Evolutionary conservation across 179 eudicot genomes (phyloP), one percentile per base, ranked within the genome.

Genomic region (Vitellaria paradoxa): DNA sequence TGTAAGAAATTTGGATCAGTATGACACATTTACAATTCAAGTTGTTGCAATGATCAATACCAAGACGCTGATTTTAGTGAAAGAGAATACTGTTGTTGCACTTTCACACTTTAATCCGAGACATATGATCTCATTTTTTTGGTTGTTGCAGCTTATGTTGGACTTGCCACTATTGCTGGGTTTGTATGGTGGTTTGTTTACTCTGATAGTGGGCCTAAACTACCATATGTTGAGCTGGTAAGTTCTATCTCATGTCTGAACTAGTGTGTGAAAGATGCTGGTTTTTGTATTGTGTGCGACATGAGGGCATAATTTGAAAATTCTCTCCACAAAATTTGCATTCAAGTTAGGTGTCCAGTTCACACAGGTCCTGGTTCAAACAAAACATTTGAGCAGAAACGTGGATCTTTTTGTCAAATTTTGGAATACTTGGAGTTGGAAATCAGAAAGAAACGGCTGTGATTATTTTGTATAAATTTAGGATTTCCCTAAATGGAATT

Each of bases 151-250:
- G 99, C 89, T 76, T 96, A 96, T 85, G 99, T 94, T 80, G 99
- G 99, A 78, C 97, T 96, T 85, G 98, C 99, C 71, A 96, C 99
- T 74, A 84, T 96, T 85, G 98, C 92, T 21, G 99, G 99, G 42
- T 96, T 94, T 88, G 89, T 96, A 80, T 96, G 99, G 99, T 96
- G 99, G 99, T 96, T 94, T 84, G 78, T 96, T 79, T 96, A 92
- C 78, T 86, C 97, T 70, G 91, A 89, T 57, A 87, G 81, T 78
- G 99, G 99, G 76, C 99, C 99, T 72, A 90, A 83, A 88, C 86
- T 96, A 68, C 88, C 93, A 17, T 96, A 96, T 21, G 77, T 79
- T 73, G 99, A 96, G 80, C 85, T 96, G 92, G 99, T 94, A 80
- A 85, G 90, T 82, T 66, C 45, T 61, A 20, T 76, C 57, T 77